These are phyloP conservation scores for Chionographis japonica DNA, from an alignment of 106 monocot genomes.

Conservation along the genomic window DNA sequence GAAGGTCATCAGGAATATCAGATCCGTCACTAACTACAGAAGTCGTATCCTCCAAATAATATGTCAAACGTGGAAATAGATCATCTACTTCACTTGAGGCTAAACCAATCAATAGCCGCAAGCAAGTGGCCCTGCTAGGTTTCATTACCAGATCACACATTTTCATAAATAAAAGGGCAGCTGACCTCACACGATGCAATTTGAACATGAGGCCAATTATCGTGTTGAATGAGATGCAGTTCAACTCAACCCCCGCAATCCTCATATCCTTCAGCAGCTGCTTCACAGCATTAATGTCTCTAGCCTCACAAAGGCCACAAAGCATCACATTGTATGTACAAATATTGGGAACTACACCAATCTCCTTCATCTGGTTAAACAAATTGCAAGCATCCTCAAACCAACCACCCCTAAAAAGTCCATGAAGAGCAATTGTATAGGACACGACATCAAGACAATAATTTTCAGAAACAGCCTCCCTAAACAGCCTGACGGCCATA, in stretches of 20 bases:
- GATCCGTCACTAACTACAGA: slow-evolving; percentile 5
- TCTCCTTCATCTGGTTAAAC: slow-evolving; percentile 49
- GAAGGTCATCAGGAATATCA: slow-evolving; percentile 23
- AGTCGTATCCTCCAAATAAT: slow-evolving; percentile 6
- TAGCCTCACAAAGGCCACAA: slow-evolving; percentile 29
- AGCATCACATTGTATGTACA: slow-evolving; percentile 69
- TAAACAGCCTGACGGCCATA: slow-evolving; percentile 42
- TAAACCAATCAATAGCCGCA: slow-evolving; percentile 12
- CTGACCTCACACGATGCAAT: slow-evolving; percentile 17
- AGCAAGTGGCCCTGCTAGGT: slow-evolving; percentile 12
- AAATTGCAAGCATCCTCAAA: slow-evolving; percentile 44
- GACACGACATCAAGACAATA: slow-evolving; percentile 38
- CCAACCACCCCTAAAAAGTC: slow-evolving; percentile 29
- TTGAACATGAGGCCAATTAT: slow-evolving; percentile 29
- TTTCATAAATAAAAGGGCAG: slow-evolving; percentile 20
- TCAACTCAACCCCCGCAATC: slow-evolving; percentile 23
- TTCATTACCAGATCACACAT: slow-evolving; percentile 26
- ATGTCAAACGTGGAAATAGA: neutral
- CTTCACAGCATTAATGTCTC: slow-evolving; percentile 27
- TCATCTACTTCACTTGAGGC: slow-evolving; percentile 1
- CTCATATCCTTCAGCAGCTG: slow-evolving; percentile 37
- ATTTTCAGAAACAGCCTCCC: slow-evolving; percentile 26
- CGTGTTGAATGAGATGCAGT: slow-evolving; percentile 33
- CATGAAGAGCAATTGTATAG: slow-evolving; percentile 46
- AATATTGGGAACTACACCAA: slow-evolving; percentile 30